These are phyloP conservation scores for Yamadazyma trypodendri DNA, from an alignment of 1,139 yeast genomes.

Conservation along the genomic window DNA sequence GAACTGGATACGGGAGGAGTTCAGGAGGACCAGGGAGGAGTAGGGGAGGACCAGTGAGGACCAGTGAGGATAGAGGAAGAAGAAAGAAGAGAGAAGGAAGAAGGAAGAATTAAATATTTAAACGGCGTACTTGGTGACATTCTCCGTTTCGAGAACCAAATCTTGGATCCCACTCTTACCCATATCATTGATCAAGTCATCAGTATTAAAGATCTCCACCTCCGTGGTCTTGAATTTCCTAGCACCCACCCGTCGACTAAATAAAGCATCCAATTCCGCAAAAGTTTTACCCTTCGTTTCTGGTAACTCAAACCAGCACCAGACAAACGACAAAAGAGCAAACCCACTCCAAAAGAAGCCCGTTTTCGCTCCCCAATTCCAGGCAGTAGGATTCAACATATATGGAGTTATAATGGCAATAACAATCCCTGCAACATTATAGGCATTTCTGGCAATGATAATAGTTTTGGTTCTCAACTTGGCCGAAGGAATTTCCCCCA, in stretches of 20 bases:
- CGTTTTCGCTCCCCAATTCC: constrained; percentile 59
- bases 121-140: background rate
- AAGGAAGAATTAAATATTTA: background rate
- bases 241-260: constrained; percentile 41
- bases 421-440: constrained; percentile 44
- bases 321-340: constrained; percentile 34
- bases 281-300: constrained; percentile 58
- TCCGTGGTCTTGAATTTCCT: constrained; percentile 37
- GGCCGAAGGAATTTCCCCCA: constrained; percentile 57
- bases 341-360: constrained; percentile 60
- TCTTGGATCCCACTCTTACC: constrained; percentile 35
- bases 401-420: constrained; percentile 50
- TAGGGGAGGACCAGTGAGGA: background rate
- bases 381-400: constrained; percentile 57
- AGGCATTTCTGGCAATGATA: constrained; percentile 52
- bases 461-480: constrained; percentile 56
- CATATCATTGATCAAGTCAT: constrained; percentile 33
- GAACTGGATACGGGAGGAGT: constrained; percentile 24
- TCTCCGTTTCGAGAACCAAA: constrained; percentile 18
- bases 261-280: constrained; percentile 58
- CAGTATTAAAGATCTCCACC: constrained; percentile 31
- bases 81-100: too few species aligned
- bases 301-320: constrained; percentile 58
- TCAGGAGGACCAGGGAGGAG: background rate
- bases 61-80: too few species aligned